A percentile compares a stretch with the other conserved stretches of the same genome.
Conservation (phyloP, 768 basidiomycete species). For the Amanita subjunquillea region DNA sequence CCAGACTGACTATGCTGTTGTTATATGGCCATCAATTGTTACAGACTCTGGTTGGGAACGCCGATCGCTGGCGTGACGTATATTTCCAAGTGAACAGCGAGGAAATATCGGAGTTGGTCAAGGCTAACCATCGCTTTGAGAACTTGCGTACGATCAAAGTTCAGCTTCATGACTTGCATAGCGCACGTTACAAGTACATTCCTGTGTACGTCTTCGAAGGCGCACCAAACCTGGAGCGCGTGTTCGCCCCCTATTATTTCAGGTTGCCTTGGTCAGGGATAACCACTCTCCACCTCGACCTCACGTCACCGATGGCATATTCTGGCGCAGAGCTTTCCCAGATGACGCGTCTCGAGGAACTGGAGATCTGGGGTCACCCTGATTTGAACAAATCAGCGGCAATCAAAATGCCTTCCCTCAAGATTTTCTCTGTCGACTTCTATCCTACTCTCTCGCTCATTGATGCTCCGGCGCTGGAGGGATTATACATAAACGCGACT, state of each 20-base stretch:
- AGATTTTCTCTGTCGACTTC: not conserved
- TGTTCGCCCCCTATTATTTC: not conserved
- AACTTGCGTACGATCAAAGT: not conserved
- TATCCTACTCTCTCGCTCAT: not conserved
- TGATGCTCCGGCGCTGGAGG: not conserved
- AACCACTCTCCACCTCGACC: not conserved
- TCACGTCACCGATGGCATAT: not conserved
- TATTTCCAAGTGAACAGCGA: not conserved
- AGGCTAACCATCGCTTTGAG: not conserved
- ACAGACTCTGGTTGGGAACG: not conserved
- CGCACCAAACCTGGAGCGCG: not conserved
- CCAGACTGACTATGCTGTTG: not conserved
- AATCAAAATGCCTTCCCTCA: not conserved
- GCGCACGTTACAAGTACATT: not conserved
- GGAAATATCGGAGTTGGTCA: not conserved
- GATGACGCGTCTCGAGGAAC: not conserved
- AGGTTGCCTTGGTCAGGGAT: not conserved
- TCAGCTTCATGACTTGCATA: no score
- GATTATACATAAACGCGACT: not conserved
- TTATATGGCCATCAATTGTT: not conserved
- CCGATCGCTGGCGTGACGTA: not conserved
- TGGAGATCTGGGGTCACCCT: no score
- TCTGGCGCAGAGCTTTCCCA: not conserved
- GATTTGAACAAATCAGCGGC: not conserved
- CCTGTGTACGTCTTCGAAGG: not conserved